A percentile compares a stretch with the other conserved stretches of the same genome.
Conservation (phyloP, 306 rosid genomes). For the Casuarina cunninghamiana region DNA sequence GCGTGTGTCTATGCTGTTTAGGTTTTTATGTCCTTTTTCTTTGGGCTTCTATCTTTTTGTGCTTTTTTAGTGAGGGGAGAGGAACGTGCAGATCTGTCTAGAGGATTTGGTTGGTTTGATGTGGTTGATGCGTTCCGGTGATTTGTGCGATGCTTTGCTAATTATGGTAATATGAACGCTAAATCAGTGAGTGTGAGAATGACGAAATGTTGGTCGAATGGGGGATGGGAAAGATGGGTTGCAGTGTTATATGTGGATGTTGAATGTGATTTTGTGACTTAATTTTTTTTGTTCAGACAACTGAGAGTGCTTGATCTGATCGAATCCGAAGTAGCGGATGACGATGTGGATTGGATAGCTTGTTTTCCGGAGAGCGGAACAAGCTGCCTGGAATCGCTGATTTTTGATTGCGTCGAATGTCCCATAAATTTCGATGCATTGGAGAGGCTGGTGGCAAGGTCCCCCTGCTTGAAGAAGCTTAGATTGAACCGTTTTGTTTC, state of each 20-base stretch:
- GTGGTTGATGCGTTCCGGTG: conserved; percentile 15
- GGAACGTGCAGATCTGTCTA: conserved; percentile 14
- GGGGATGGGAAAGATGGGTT: conserved; percentile 17
- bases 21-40: neutral
- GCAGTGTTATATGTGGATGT: neutral
- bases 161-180: neutral
- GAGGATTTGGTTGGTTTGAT: neutral
- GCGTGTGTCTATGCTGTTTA: neutral
- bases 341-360: conserved; percentile 75
- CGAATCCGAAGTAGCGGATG: conserved; percentile 59
- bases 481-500: conserved; percentile 57
- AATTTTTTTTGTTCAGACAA: conserved; percentile 44
- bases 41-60: neutral
- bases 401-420: conserved; percentile 66
- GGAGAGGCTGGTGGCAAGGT: conserved; percentile 79
- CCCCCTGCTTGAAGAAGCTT: conserved; percentile 75
- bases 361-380: conserved; percentile 66
- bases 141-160: neutral
- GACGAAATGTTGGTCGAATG: conserved; percentile 4
- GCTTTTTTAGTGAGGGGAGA: neutral
- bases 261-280: neutral
- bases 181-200: neutral
- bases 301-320: conserved; percentile 80
- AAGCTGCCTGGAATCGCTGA: conserved; percentile 63
- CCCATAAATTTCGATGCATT: conserved; percentile 67